Evolutionary conservation across 2,329 filamentous ascomycete species (phyloP).

Genomic region (Fusarium sambucinum): DNA sequence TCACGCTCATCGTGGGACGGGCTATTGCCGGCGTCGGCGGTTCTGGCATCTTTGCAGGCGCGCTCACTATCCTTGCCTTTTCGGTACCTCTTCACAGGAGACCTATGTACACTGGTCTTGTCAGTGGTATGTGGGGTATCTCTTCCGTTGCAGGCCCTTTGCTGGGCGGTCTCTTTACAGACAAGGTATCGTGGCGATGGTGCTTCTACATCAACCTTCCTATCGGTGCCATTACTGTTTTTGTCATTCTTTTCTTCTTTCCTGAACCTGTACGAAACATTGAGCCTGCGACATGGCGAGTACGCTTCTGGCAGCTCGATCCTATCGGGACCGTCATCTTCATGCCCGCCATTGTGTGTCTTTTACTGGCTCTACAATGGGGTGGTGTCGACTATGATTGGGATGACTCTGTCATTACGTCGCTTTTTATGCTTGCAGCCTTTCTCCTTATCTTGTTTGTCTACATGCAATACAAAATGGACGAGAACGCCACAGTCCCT

Average conservation of each 20-base stretch:
- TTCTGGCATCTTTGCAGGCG: constrained; percentile 61
- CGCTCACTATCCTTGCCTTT: constrained; percentile 57
- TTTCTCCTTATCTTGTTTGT: constrained; percentile 54
- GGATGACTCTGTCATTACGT: constrained; percentile 43
- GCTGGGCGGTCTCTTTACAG: constrained; percentile 54
- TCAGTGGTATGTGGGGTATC: constrained; percentile 60
- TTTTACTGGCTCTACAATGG: constrained; percentile 65
- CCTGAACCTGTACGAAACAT: constrained; percentile 44
- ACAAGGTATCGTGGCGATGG: constrained; percentile 55
- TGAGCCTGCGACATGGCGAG: constrained; percentile 42
- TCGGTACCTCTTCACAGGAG: constrained; percentile 52
- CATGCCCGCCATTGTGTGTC: constrained; percentile 57
- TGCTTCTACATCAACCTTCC: constrained; percentile 58
- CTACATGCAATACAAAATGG: constrained; percentile 54
- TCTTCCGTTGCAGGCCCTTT: constrained; percentile 54
- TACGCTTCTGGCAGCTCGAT: constrained; percentile 48
- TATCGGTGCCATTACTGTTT: constrained; percentile 52
- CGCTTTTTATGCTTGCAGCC: constrained; percentile 50
- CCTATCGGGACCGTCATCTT: constrained; percentile 51
- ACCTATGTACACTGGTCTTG: constrained; percentile 54
- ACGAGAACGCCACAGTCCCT: constrained; percentile 59
- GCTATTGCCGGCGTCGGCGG: constrained; percentile 56
- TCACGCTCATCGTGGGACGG: constrained; percentile 53
- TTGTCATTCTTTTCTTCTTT: constrained; percentile 50
- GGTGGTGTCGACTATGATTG: constrained; percentile 55